These are phyloP conservation scores for Cercospora sp. DNA, from an alignment of 2,329 filamentous ascomycete genomes.

Conservation along the genomic window DNA sequence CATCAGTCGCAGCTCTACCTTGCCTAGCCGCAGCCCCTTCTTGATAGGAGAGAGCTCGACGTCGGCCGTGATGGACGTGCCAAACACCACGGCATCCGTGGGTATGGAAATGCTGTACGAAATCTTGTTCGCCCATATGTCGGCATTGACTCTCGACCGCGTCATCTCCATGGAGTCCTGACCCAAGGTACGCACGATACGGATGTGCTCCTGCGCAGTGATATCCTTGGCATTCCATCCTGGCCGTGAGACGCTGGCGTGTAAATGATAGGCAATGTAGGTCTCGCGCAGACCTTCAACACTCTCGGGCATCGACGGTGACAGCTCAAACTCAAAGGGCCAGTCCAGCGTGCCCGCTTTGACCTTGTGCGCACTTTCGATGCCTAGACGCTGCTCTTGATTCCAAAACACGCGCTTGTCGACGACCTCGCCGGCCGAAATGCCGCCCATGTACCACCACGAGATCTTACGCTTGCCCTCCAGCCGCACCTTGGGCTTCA, in stretches of 20 bases:
- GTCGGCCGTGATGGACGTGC: constrained; percentile 78
- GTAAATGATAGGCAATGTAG: constrained; percentile 85
- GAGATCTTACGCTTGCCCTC: constrained; percentile 51
- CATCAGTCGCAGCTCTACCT: constrained; percentile 74
- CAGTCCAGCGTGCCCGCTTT: constrained; percentile 52
- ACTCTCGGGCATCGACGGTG: constrained; percentile 67
- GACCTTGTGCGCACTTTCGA: constrained; percentile 51
- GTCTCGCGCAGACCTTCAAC: constrained; percentile 85
- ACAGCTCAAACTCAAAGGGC: constrained; percentile 52
- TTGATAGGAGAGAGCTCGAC: constrained; percentile 85
- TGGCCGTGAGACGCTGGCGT: constrained; percentile 76
- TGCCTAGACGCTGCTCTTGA: constrained; percentile 48
- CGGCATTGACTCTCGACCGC: constrained; percentile 65
- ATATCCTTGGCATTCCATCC: constrained; percentile 88
- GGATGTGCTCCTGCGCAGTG: constrained; percentile 67
- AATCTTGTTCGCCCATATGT: constrained; percentile 96
- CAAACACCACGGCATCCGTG: constrained; percentile 91
- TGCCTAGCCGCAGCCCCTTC: constrained; percentile 84
- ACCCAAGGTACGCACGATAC: constrained; percentile 51
- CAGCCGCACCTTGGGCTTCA: constrained; percentile 49
- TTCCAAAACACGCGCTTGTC: constrained; percentile 51
- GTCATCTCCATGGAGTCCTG: constrained; percentile 69
- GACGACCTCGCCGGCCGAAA: constrained; percentile 43
- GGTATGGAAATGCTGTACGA: constrained; percentile 93
- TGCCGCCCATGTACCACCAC: constrained; percentile 41